These are phyloP conservation scores for Lagenidium giganteum DNA, from an alignment of 352 stramenopile species.

Conservation along the genomic window DNA sequence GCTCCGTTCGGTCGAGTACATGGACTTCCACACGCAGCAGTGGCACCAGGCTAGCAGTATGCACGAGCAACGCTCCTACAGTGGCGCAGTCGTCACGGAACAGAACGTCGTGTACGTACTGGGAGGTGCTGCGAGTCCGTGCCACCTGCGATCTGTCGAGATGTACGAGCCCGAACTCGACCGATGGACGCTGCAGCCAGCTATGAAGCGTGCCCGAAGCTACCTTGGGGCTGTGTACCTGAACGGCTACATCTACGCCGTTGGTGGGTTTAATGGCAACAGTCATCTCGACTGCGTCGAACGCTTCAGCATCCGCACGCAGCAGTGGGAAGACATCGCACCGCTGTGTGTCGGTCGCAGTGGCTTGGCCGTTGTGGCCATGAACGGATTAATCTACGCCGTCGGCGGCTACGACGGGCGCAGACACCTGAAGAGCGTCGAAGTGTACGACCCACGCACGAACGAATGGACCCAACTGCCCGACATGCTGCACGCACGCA, in stretches of 20 bases:
- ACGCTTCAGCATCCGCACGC: conserved; percentile 35
- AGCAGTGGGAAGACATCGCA: conserved; percentile 48
- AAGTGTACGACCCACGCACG: conserved; percentile 42
- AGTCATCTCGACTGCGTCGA: conserved; percentile 51
- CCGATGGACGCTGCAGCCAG: conserved; percentile 37
- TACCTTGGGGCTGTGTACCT: conserved; percentile 53
- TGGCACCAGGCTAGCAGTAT: conserved; percentile 53
- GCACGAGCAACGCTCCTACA: conserved; percentile 56
- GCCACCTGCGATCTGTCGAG: conserved; percentile 55
- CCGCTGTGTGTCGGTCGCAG: conserved; percentile 46
- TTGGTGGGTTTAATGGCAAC: conserved; percentile 72
- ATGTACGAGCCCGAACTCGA: conserved; percentile 46
- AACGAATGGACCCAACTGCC: conserved; percentile 40
- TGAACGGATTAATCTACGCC: conserved; percentile 48
- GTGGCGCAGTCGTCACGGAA: conserved; percentile 37
- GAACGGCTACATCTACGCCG: conserved; percentile 46
- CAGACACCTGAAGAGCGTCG: conserved; percentile 59
- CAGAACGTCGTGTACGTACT: conserved; percentile 55
- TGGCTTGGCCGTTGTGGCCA: conserved; percentile 43
- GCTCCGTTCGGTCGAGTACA: conserved; percentile 52
- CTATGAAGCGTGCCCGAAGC: conserved; percentile 53
- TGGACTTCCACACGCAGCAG: conserved; percentile 57
- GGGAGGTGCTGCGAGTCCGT: conserved; percentile 51
- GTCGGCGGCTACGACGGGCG: conserved; percentile 66
- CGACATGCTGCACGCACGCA: conserved; percentile 54